Conservation (phyloP, 2,329 filamentous ascomycete genomes). For the Aspergillus amoenus region DNA sequence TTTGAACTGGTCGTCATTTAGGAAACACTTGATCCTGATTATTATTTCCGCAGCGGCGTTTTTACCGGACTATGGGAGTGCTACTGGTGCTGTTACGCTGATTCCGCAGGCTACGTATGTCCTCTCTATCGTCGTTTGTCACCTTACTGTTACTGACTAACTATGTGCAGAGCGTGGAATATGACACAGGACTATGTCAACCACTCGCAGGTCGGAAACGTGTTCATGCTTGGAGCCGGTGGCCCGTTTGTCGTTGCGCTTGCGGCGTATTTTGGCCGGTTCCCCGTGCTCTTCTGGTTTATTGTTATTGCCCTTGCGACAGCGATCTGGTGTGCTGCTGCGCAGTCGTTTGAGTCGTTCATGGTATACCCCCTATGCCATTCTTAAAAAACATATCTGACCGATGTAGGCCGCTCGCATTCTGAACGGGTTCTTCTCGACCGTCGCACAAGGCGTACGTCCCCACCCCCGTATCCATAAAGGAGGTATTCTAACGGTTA, state of each 20-base stretch:
- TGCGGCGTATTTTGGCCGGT: constrained; percentile 45
- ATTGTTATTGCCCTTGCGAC: constrained; percentile 37
- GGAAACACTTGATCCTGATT: constrained; percentile 37
- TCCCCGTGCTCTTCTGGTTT: constrained; percentile 46
- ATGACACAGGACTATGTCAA: constrained; percentile 41
- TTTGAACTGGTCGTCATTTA: constrained; percentile 37
- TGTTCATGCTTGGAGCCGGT: constrained; percentile 47
- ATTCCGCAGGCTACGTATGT: constrained; percentile 36
- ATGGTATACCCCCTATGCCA: constrained; percentile 18
- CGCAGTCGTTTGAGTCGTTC: constrained; percentile 39
- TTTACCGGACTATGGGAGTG: constrained; percentile 45
- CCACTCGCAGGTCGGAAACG: constrained; percentile 42
- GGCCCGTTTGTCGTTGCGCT: constrained; percentile 44
- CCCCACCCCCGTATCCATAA: neutral
- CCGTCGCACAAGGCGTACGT: constrained; percentile 39
- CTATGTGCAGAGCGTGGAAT: constrained; percentile 29
- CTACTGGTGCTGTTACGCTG: constrained; percentile 41
- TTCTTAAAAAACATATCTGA: neutral
- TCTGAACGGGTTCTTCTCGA: constrained; percentile 47
- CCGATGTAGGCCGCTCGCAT: constrained; percentile 37
- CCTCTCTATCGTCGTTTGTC: too few species aligned
- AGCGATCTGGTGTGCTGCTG: constrained; percentile 40
- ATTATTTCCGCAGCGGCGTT: constrained; percentile 41
- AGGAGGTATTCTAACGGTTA: neutral
- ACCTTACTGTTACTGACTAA: too few species aligned